Evolutionary conservation across 768 basidiomycete species (phyloP).

Genomic region (Pholiota molesta): DNA sequence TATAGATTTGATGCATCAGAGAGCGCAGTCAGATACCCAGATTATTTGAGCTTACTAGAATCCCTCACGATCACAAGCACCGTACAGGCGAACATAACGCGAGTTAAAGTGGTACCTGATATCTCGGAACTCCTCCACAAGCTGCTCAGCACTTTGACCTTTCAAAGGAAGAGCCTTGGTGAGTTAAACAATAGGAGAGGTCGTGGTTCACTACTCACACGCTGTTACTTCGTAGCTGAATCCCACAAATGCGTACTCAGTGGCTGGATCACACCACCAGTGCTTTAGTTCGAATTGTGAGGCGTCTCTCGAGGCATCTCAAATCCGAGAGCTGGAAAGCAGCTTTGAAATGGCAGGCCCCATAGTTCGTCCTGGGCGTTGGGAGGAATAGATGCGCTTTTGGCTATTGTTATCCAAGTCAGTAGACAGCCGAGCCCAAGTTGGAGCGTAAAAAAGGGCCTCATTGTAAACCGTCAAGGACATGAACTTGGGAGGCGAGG

Average conservation of each 20-base stretch:
- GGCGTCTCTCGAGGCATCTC: slow-evolving; percentile 48
- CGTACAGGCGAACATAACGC: slow-evolving; percentile 55
- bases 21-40: background rate
- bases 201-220: slow-evolving; percentile 38
- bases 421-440: background rate
- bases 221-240: slow-evolving; percentile 66
- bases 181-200: background rate
- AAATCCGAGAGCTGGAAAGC: slow-evolving; percentile 44
- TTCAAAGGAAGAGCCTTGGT: background rate
- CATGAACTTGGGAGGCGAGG: background rate
- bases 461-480: background rate
- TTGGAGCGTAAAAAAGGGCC: background rate
- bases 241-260: slow-evolving; percentile 66
- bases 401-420: background rate
- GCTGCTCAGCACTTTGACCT: slow-evolving; percentile 52
- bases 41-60: slow-evolving; percentile 32
- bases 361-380: background rate
- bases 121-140: slow-evolving; percentile 52
- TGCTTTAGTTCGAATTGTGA: slow-evolving; percentile 27
- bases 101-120: slow-evolving; percentile 53
- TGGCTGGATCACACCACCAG: slow-evolving; percentile 57
- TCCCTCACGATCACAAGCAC: slow-evolving; percentile 36
- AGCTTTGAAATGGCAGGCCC: slow-evolving; percentile 9
- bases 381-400: background rate
- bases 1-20: background rate